Evolutionary conservation across 352 stramenopile species (phyloP).

Genomic region (Peronospora farinosa): DNA sequence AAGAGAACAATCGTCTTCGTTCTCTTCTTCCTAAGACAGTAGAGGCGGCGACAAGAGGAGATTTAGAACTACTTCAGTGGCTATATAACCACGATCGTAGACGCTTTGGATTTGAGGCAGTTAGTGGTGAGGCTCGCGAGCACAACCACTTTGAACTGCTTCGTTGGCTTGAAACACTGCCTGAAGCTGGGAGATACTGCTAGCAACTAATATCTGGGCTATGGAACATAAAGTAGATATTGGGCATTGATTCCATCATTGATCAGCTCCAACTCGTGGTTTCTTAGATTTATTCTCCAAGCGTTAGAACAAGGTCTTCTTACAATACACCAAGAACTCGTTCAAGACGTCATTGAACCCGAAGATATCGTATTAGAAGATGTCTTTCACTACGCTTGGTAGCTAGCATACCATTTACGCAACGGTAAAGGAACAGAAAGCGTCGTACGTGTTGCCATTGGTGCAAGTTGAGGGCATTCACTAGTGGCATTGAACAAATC

Average conservation of each 20-base stretch:
- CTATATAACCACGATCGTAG: constrained; percentile 29
- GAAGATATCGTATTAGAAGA: constrained; percentile 51
- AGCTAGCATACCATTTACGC: constrained; percentile 31
- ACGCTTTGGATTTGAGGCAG: constrained; percentile 27
- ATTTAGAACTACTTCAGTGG: constrained; percentile 37
- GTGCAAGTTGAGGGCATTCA: constrained; percentile 18
- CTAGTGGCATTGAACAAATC: constrained; percentile 14
- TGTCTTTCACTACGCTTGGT: constrained; percentile 38
- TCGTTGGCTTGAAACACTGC: constrained; percentile 34
- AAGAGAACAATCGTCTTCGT: constrained; percentile 24
- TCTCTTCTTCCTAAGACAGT: constrained; percentile 21
- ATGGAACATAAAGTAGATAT: too few relatives aligned
- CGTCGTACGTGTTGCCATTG: constrained; percentile 2
- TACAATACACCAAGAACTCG: too few relatives aligned
- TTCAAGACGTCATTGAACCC: constrained; percentile 32
- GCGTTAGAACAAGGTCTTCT: neutral
- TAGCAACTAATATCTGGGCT: neutral
- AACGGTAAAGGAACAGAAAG: constrained; percentile 22
- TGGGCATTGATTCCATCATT: neutral
- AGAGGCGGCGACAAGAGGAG: constrained; percentile 25
- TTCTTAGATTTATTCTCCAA: neutral
- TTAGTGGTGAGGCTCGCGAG: constrained; percentile 27
- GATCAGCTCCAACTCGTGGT: neutral
- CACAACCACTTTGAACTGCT: constrained; percentile 30
- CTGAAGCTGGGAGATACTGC: constrained; percentile 25